Evolutionary conservation across 345 rosid genomes (phyloP), one percentile per base, ranked within the genome.

Genomic region (Brassica rapa): DNA sequence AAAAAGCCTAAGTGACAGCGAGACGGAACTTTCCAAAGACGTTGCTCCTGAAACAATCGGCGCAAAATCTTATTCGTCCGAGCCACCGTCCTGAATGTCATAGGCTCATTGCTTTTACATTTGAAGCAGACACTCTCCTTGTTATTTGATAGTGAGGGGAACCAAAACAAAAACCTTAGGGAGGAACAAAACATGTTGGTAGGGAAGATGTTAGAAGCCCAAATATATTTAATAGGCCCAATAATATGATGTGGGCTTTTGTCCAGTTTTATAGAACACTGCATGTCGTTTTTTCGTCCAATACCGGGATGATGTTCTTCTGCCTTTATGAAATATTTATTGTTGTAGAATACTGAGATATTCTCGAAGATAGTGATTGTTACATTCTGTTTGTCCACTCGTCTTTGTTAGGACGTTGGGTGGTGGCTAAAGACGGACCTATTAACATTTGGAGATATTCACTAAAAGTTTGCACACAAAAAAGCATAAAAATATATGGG

Each of bases 1-100:
- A 19, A 19, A 19, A 19, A 19, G 21, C 21, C 21, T 19, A 19
- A 74, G 91, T 84, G 53, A 93, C 93, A 46, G 96, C 88, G 19
- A 86, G 91, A 77, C 93, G 86, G 83, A 95, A 95, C 86, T 95
- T 95, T 30, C 89, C 98, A 55, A 67, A 91, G 14, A 95, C 85
- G 62, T 93, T 95, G 74, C 76, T 84, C 71, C 90, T 84, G 73
- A 90, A 91, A 87, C 98, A 95, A 4, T 90, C 96, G 3, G 79
- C 68, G 37, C 98, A 94, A 82, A 89, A 88, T 49, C 68, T 85
- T 9, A 83, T 84, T 81, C 89, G 0, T 90, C 90, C 0, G 77
- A 71, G 41, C 83, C 89, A 29, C 81, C 85, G 76, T 85, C 6
- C 84, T 84, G 35, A 70, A 77, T 29, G 80, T 25, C 77, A 88